Conservation (phyloP, 345 rosid species). For the Brassica incana region DNA sequence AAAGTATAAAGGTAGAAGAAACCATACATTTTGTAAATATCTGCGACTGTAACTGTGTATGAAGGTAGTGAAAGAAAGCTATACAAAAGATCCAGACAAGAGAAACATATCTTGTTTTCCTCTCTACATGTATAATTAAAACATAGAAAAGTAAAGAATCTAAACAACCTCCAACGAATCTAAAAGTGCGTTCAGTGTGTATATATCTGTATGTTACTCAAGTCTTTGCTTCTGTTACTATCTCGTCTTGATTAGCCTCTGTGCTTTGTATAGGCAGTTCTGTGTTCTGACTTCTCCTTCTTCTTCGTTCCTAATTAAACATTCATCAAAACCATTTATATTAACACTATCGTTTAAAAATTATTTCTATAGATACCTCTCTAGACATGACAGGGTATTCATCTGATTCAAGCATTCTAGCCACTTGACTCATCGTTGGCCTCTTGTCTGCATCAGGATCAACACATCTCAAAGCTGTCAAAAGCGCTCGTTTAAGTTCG, state of each 20-base stretch:
- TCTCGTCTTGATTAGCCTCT: conserved; percentile 51
- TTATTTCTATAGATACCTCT: conserved; percentile 51
- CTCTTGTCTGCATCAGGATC: conserved; percentile 94
- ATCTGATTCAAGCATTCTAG: conserved; percentile 89
- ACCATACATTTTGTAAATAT: not conserved
- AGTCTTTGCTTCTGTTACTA: conserved; percentile 24
- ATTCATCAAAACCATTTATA: conserved; percentile 13
- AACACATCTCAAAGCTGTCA: conserved; percentile 92
- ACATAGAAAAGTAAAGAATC: conserved; percentile 33
- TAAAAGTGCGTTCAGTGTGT: conserved; percentile 9
- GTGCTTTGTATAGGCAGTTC: conserved; percentile 52
- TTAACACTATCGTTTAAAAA: not conserved
- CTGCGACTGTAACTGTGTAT: not conserved
- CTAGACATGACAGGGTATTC: conserved; percentile 75
- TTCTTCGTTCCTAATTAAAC: conserved; percentile 67
- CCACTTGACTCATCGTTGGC: conserved; percentile 95
- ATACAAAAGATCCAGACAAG: conserved; percentile 24
- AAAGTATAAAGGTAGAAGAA: not conserved
- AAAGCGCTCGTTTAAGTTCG: conserved; percentile 82
- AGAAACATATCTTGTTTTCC: conserved; percentile 23
- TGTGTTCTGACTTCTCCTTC: conserved; percentile 51
- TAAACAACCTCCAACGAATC: conserved; percentile 31
- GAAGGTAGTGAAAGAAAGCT: conserved; percentile 15
- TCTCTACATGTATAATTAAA: conserved; percentile 13
- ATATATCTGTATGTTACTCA: conserved; percentile 14